phyloP scores from a whole-genome alignment of 2,329 filamentous ascomycete species.

The Tolypocladium inflatum region DNA sequence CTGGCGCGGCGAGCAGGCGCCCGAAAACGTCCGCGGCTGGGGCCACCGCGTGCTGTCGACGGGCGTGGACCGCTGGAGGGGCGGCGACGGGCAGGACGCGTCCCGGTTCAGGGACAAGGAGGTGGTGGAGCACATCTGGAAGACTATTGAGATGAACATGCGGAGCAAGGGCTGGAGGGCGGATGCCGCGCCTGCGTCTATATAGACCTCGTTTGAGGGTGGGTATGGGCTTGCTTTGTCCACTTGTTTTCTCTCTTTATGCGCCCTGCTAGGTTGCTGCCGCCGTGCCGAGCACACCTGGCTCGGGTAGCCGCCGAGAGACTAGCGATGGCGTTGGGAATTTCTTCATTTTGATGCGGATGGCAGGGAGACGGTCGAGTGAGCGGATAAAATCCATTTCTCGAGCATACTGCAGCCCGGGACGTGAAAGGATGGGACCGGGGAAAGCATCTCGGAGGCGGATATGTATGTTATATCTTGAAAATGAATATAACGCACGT shows the following conservation, averaged over 20 bases:
- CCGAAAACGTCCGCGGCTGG: constrained; percentile 72
- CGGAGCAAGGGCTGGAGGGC: constrained; percentile 71
- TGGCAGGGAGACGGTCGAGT: neutral
- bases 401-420: neutral
- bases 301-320: constrained; percentile 9
- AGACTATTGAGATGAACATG: constrained; percentile 81
- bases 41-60: constrained; percentile 74
- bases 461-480: neutral
- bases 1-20: constrained; percentile 76
- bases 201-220: constrained; percentile 18
- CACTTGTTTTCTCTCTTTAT: neutral
- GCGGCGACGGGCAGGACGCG: constrained; percentile 38
- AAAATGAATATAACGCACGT: neutral
- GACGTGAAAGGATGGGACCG: neutral
- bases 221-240: neutral
- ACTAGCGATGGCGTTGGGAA: constrained; percentile 2
- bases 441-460: neutral
- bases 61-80: constrained; percentile 75
- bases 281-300: neutral
- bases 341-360: neutral
- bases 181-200: constrained; percentile 53
- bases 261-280: neutral
- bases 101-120: constrained; percentile 79
- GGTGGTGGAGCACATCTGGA: constrained; percentile 89
- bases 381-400: neutral